Base-by-base conservation (phyloP, 371 early-diverging fungal species). In the Mortierella sp. region DNA sequence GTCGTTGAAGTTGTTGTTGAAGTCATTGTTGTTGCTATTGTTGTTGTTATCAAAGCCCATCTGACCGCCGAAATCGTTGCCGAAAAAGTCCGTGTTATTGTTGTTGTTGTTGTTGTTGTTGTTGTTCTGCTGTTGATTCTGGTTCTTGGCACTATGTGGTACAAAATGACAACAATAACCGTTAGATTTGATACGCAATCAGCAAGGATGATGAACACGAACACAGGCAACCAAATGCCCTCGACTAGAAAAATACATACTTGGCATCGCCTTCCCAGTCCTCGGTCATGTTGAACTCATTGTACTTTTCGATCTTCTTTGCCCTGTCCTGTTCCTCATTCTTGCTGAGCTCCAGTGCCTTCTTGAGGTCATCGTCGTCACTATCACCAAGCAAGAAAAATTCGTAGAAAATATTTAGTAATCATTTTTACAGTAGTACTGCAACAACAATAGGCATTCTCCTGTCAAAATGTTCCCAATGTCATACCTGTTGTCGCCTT, bases 261-360 rank as follows among this genome's bases (percentile, higher is more conserved):
- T 79, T 79, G 40, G 74, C 43, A 40, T 69, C 77, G 5, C 71
- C 75, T 44, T 77, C 81, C 79, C 83, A 80, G 22, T 82, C 86
- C 68, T 86, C 86, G 5, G 88, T 75, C 58, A 78, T 43, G 5
- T 79, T 78, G 52, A 83, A 64, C 50, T 83, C 79, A 11, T 83
- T 83, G 73, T 78, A 83, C 31, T 74, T 78, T 73, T 83, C 79
- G 34, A 78, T 79, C 31, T 64, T 72, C 64, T 73, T 74, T 22
- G 52, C 24, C 24, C 83, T 55, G 50, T 83, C 83, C 55, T 75
- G 75, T 31, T 83, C 90, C 55, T 91, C 92, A 71, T 85, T 86
- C 75, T 89, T 89, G 78, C 91, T 90, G 53, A 93, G 77, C 73
- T 91, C 92, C 50, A 94, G 74, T 4, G 93, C 93, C 45, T 88